Evolutionary conservation across 345 rosid species (phyloP), one percentile per base, ranked within the genome.

Genomic region (Brassica cretica): DNA sequence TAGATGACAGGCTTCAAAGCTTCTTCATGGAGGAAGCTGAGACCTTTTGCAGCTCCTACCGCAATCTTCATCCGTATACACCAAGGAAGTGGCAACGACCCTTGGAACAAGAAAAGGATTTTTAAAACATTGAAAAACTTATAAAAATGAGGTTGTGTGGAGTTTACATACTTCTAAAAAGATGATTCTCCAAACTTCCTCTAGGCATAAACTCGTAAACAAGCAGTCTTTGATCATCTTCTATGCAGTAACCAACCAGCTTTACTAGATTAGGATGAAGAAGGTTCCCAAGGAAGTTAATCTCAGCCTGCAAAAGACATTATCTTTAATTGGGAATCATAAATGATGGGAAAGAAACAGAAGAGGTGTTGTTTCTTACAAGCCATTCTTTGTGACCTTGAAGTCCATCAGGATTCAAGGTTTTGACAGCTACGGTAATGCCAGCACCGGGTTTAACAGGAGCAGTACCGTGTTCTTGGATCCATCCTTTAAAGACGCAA

Each of bases 311-410:
- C 77, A 79, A 80, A 63, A 71, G 79, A 35, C 16, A 44, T 37
- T 39, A 73, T 59, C 14, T 11, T 46, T 6, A 46, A 68, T 69
- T 41, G 5, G 4, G 44, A 56, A 58, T 10, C 19, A 46, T 46
- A 46, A 12, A 49, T 6, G 59, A 53, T 5, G 3, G 3, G 11
- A 30, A 29, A 27, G 29, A n/a, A 51, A 46, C 12, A 44, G 30
- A 29, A 41, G 79, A 58, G 66, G 46, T 7, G 56, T 51, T 51
- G 49, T 7, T 53, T 73, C 82, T 71, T 82, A 94, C 98, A 93
- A 92, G 95, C 98, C 98, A 94, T 81, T 94, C 98, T 85, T 90
- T 92, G 77, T 94, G 98, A 78, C 98, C 98, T 83, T 94, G 97
- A 82, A 94, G 93, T 66, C 98, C 98, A 82, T 94, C 98, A 78